Base-by-base conservation (phyloP, 768 basidiomycete genomes). In the Boletus bicolor region DNA sequence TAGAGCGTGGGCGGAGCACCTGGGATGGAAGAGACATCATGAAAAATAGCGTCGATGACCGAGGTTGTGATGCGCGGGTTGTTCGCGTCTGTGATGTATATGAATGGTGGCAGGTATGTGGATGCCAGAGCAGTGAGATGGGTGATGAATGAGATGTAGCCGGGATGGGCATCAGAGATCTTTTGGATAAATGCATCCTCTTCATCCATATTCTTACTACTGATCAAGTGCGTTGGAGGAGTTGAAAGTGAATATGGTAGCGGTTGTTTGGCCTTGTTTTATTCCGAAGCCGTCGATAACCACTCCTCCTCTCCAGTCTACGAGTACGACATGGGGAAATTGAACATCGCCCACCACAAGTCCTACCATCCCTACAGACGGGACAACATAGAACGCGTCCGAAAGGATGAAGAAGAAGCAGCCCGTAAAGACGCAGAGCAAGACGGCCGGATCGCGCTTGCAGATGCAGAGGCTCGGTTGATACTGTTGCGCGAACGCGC, bases 321-420 rank as follows among this genome's bases (percentile, higher is more conserved):
- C 21, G 21, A 21, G 11, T 32, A 10, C 11, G 14, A 30, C 1
- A 59, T 55, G 58, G 59, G 59, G 28, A 59, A 60, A 65, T 79
- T 93, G 24, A 91, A 91, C 68, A 92, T 93, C 68, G 91, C 91
- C 12, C 91, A 93, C 69, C 91, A 92, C 77, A 93, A 93, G 68
- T 91, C 89, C 1, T 93, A 93, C 69, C 91, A 93, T 61, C 91
- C 91, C 0, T 93, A 93, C 66, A 75, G 91, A 38, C 72, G 85
- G 42, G 91, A 93, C 68, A 93, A 93, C 64, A 89, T 93, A 56
- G 89, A 91, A 55, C 81, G 81, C 19, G 89, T 93, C 1, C 76
- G 84, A n/a, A 73, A 67, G 55, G 91, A 93, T 79, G 91, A 93
- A 73, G 91, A 89, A 64, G 88, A 86, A 67, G 91, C 89, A 14